Percentiles rank a stretch among this genome's conserved stretches.
These are phyloP conservation scores for Raphanus hybrid DNA, from an alignment of 441 rosid genomes.

Conservation along the genomic window DNA sequence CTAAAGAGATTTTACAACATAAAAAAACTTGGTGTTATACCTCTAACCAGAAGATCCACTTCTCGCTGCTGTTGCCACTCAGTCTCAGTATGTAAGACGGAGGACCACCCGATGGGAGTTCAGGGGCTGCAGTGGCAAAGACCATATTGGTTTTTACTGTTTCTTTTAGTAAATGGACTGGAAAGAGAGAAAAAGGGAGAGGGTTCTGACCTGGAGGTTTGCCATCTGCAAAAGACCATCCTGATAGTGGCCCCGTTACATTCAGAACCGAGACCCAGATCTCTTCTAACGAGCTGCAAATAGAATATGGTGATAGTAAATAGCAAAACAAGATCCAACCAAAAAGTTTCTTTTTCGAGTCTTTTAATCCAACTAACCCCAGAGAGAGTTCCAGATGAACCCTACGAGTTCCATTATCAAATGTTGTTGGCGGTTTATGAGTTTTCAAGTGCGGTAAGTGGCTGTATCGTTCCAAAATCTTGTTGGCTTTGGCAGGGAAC, in stretches of 20 bases:
- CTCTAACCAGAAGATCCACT: constrained; percentile 52
- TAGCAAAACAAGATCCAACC: neutral
- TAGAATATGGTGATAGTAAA: constrained; percentile 1
- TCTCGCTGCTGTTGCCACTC: constrained; percentile 72
- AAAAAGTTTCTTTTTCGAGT: neutral
- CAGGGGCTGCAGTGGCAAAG: constrained; percentile 65
- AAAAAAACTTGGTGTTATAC: constrained; percentile 35
- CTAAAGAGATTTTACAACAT: neutral
- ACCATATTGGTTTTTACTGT: constrained; percentile 1
- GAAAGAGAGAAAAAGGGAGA: neutral
- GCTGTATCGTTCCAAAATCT: constrained; percentile 51
- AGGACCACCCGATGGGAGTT: constrained; percentile 66
- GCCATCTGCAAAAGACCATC: constrained; percentile 93
- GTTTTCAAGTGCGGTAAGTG: constrained; percentile 64
- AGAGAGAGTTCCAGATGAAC: constrained; percentile 87
- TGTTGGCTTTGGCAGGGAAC: constrained; percentile 73
- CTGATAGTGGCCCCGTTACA: constrained; percentile 88
- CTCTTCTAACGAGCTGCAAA: constrained; percentile 80
- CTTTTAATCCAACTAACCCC: constrained; percentile 63
- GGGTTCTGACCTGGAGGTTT: constrained; percentile 66
- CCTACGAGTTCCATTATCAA: constrained; percentile 64
- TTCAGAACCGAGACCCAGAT: constrained; percentile 95
- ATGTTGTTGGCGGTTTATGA: constrained; percentile 50
- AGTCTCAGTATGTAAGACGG: constrained; percentile 85
- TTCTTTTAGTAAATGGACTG: neutral